A percentile compares a stretch with the other conserved stretches of the same genome.
Evolutionary conservation across 2,329 filamentous ascomycete species (phyloP).

Genomic region (Sporothrix globosa): DNA sequence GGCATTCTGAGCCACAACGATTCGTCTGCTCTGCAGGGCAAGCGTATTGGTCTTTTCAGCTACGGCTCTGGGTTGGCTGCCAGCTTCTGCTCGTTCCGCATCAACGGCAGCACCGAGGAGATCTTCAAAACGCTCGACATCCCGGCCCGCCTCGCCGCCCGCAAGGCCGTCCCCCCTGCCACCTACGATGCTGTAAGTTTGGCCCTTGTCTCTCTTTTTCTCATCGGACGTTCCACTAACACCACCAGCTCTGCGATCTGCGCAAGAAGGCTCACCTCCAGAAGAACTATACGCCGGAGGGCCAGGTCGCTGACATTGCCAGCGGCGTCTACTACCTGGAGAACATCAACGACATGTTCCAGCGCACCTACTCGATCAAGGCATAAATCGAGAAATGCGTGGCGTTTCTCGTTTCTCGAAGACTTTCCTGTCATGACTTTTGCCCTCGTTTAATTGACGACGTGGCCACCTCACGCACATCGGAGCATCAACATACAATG

Average conservation of each 20-base stretch:
- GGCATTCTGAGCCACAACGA: conserved; percentile 68
- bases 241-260: conserved; percentile 70
- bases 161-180: conserved; percentile 69
- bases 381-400: conserved; percentile 51
- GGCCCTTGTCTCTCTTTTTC: background rate
- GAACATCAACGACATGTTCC: conserved; percentile 84
- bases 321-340: conserved; percentile 77
- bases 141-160: conserved; percentile 66
- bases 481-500: conserved; percentile 32
- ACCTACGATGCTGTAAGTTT: conserved; percentile 71
- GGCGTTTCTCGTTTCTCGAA: background rate
- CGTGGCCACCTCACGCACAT: background rate
- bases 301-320: conserved; percentile 66
- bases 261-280: conserved; percentile 82
- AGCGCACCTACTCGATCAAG: conserved; percentile 76
- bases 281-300: conserved; percentile 74
- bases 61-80: conserved; percentile 76
- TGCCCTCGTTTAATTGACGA: background rate
- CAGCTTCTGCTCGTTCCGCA: conserved; percentile 73
- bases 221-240: conserved; percentile 36
- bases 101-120: conserved; percentile 69
- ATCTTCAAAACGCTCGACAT: conserved; percentile 72
- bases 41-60: conserved; percentile 76
- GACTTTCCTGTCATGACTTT: conserved; percentile 7
- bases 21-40: conserved; percentile 66